Conservation (phyloP, 1,284 basidiomycete genomes). For the Polyporus tsugae region DNA sequence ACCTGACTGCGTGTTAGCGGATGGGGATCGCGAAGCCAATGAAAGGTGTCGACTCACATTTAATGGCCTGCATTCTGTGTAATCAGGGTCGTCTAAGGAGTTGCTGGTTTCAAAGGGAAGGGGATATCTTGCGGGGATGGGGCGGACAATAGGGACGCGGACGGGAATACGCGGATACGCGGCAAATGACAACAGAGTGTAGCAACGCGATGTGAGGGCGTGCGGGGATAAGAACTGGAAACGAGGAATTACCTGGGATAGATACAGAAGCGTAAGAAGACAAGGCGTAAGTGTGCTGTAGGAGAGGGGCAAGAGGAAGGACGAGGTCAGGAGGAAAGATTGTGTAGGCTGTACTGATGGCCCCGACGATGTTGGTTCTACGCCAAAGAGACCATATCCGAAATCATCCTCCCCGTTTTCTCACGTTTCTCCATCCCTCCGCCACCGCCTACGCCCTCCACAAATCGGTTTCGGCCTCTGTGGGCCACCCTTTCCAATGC, state of each 20-base stretch:
- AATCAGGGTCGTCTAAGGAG: slow-evolving; percentile 34
- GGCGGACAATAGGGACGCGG: slow-evolving; percentile 6
- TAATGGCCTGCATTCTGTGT: slow-evolving; percentile 52
- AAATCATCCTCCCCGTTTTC: slow-evolving; percentile 37
- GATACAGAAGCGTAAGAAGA: slow-evolving; percentile 31
- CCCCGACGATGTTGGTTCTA: slow-evolving; percentile 38
- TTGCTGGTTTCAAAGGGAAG: slow-evolving; percentile 21
- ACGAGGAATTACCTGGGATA: slow-evolving; percentile 26
- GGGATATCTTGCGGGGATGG: slow-evolving; percentile 26
- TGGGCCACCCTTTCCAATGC: background rate
- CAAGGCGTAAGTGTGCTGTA: slow-evolving; percentile 29
- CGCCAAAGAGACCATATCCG: slow-evolving; percentile 38
- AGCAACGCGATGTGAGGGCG: slow-evolving; percentile 23
- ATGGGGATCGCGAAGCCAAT: slow-evolving; percentile 9
- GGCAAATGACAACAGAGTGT: slow-evolving; percentile 24
- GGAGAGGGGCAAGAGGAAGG: slow-evolving; percentile 31
- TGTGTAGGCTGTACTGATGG: slow-evolving; percentile 40
- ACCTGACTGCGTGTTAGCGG: slow-evolving; percentile 56
- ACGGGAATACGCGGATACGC: slow-evolving; percentile 17
- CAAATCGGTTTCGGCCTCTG: background rate
- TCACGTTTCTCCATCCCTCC: slow-evolving; percentile 29
- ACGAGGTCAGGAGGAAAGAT: slow-evolving; percentile 37
- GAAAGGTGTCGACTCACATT: slow-evolving; percentile 42
- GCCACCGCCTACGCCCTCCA: background rate
- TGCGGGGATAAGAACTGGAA: slow-evolving; percentile 2